Base-by-base conservation (phyloP, 2,329 filamentous ascomycete species). In the Talaromyces albobiverticillius region DNA sequence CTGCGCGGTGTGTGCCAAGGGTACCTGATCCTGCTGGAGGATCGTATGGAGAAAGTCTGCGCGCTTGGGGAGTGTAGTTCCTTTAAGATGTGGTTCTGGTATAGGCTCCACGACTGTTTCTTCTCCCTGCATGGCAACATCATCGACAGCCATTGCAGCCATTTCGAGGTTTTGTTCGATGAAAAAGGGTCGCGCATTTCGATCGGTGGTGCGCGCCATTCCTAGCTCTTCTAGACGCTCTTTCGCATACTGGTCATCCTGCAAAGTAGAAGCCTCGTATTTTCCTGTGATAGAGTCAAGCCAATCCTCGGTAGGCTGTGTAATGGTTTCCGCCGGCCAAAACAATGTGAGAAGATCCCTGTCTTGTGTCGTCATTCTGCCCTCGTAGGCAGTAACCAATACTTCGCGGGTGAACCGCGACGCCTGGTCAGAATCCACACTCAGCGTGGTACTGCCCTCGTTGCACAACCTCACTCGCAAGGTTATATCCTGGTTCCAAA, bases 31-130 rank as follows among this genome's bases (percentile, higher is more conserved):
- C 4, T 45, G 53, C 13, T 59, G 57, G 22, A 48, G 25, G 11
- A 65, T 52, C 3, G 57, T 61, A 51, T 66, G 67, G 13, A 71
- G 52, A 50, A 71, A 71, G 41, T 73, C 65, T 11, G 64, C 61
- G 31, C 64, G 62, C 47, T 68, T 71, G 8, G 70, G 62, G 38
- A 70, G 61, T 25, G 40, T 62, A 22, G 47, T 61, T 13, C 63
- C 68, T 29, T 66, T 54, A 18, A 69, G 32, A 51, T 64, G 61
- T 1, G 61, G 58, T 14, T 57, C 55, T 14, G 60, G 50, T 41
- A 41, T 53, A 26, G 14, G 31, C 26, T 16, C 49, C 9, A n/a
- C 14, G 3, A 8, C 10, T 10, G 31, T 50, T n/a, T 58, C 50
- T 40, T 43, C 14, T 7, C 42, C 34, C 2, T 34, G 16, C 29